phyloP scores from a whole-genome alignment of 176 grass and related monocot species.

The Echinochloa phyllopogon region DNA sequence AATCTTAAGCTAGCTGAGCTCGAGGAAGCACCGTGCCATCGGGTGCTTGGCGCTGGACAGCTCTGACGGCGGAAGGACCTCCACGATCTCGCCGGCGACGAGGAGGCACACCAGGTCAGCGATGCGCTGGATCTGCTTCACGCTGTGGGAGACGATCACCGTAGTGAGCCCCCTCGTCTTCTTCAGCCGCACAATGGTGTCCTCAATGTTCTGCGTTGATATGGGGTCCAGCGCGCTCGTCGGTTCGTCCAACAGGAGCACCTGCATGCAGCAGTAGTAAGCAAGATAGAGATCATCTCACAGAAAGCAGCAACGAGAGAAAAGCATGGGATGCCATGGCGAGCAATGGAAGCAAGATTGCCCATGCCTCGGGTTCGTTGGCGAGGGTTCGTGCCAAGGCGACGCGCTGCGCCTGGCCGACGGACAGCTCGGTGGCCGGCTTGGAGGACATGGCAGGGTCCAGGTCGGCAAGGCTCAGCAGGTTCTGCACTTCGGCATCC shows the following conservation, averaged over 20 bases:
- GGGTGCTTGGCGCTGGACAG: constrained; percentile 70
- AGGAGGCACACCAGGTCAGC: constrained; percentile 87
- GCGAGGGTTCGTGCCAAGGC: constrained; percentile 88
- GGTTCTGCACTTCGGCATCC: constrained; percentile 64
- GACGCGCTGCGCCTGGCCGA: constrained; percentile 90
- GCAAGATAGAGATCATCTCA: too few relatives aligned
- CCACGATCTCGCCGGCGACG: constrained; percentile 83
- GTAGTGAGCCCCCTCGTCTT: constrained; percentile 67
- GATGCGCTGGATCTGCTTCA: constrained; percentile 93
- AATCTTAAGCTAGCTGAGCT: constrained; percentile 71
- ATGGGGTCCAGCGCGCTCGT: constrained; percentile 96
- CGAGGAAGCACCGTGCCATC: constrained; percentile 80
- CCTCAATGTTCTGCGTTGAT: constrained; percentile 94
- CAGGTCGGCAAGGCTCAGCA: constrained; percentile 66
- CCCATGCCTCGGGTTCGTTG: constrained; percentile 76
- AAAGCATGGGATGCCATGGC: background rate
- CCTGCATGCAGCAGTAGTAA: constrained; percentile 23
- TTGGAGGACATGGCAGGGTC: constrained; percentile 63
- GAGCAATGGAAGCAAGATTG: background rate
- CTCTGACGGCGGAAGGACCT: constrained; percentile 68
- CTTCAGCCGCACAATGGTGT: constrained; percentile 77
- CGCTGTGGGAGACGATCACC: constrained; percentile 86
- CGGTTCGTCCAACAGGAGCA: constrained; percentile 84
- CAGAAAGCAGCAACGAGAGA: background rate
- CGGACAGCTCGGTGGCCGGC: constrained; percentile 66